Evolutionary conservation across 2,329 filamentous ascomycete species (phyloP), one percentile per base, ranked within the genome.

Genomic region (Exophiala viscosa): DNA sequence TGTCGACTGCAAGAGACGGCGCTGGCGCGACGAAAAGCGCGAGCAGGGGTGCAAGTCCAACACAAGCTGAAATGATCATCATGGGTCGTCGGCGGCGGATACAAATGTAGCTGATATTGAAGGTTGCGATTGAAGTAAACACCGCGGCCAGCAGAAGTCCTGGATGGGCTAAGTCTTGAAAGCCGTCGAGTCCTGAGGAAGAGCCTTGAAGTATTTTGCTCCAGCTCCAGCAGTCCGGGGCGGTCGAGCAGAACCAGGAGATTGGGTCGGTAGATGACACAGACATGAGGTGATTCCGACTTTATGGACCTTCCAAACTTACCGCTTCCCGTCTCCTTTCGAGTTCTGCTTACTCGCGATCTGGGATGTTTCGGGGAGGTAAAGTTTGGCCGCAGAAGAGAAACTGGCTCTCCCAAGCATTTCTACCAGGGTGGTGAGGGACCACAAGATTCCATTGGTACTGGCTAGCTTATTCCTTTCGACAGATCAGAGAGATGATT

Each of bases 1-100:
- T 66, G 55, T 75, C 73, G 49, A 70, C 67, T 14, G 69, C 66
- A 15, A 61, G 46, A 36, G 57, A 33, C 17, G 56, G 48, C 14
- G n/a, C 17, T 7, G 42, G 57, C 31, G 55, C 42, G 20, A 64
- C 51, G 38, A 59, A 48, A 45, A 67, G 43, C 32, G 60, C 17
- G 23, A 62, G 42, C 14, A 64, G 52, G 28, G 65, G 54, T 14
- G 40, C 33, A n/a, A 59, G 28, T 28, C 54, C 54, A 17, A 53
- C 28, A n/a, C n/a, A 48, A 3, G 41, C 47, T 31, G 50, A 54
- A n/a, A 50, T 31, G 18, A 54, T 23, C 54, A 57, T 54, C 33
- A 43, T 45, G 28, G 40, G 44, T 3, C 23, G 15, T 28, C 40
- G 28, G 17, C 47, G 45, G 13, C 43, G 44, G 44, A 54, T 14